Conservation (phyloP, 2,329 filamentous ascomycete species). For the Septoria petroselini region DNA sequence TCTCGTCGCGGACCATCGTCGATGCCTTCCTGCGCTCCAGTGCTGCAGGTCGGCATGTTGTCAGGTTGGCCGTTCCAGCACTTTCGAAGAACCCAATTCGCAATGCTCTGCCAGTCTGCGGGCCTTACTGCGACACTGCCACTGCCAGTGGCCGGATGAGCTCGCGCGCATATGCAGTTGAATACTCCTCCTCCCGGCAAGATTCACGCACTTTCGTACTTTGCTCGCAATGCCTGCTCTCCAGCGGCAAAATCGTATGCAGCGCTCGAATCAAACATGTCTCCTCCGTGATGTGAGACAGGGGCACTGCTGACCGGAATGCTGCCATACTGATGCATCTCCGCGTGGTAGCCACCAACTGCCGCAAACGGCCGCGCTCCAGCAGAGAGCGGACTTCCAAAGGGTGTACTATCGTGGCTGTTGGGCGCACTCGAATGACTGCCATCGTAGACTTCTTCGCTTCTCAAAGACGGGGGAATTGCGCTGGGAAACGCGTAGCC, state of each 20-base stretch:
- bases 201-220: constrained; percentile 8
- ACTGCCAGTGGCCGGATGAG: background rate
- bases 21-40: too few species aligned
- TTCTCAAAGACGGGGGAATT: constrained; percentile 26
- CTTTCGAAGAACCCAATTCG: too few species aligned
- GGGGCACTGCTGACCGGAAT: constrained; percentile 5
- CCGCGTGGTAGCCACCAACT: constrained; percentile 2
- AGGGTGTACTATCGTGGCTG: constrained; percentile 32
- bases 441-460: constrained; percentile 35
- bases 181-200: background rate
- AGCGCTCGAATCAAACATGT: constrained; percentile 9
- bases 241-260: constrained; percentile 5
- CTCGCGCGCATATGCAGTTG: background rate
- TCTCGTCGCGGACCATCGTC: too few species aligned
- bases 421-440: constrained; percentile 32
- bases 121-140: background rate
- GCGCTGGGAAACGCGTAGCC: constrained; percentile 30
- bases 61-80: too few species aligned
- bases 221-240: constrained; percentile 3
- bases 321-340: constrained; percentile 7
- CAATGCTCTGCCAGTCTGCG: background rate
- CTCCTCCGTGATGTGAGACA: background rate
- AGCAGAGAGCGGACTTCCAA: constrained; percentile 31
- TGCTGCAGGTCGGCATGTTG: too few species aligned
- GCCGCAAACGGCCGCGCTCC: constrained; percentile 17